Conservation (phyloP, 1,139 yeast genomes). For the Groenewaldozyma auringiensis region DNA sequence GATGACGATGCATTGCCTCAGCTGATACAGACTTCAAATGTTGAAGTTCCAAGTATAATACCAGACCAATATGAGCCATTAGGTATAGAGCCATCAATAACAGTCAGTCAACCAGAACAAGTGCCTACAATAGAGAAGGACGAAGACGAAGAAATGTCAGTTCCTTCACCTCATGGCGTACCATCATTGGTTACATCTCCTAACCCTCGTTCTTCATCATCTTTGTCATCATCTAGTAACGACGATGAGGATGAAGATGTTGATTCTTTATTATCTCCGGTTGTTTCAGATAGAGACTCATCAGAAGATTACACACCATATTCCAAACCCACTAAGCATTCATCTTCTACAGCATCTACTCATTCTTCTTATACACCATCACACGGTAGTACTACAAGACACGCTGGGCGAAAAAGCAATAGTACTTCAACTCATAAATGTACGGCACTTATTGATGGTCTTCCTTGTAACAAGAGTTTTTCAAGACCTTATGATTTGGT, state of each 20-base stretch:
- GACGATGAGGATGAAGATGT: constrained; percentile 4
- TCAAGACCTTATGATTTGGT: constrained; percentile 92
- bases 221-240: neutral
- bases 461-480: constrained; percentile 70
- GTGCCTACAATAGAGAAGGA: too few species aligned
- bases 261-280: neutral
- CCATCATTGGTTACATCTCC: too few species aligned
- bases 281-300: neutral
- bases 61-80: neutral
- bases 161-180: neutral
- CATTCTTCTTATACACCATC: neutral
- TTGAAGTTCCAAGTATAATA: neutral
- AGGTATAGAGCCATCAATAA: too few species aligned
- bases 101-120: too few species aligned
- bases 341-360: neutral
- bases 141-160: neutral
- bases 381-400: neutral
- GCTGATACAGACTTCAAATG: neutral
- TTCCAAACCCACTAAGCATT: neutral
- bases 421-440: constrained; percentile 44
- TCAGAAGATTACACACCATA: neutral
- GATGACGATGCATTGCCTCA: constrained; percentile 17
- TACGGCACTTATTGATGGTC: constrained; percentile 52
- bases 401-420: neutral
- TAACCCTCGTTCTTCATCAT: neutral